Percentiles rank a stretch among this genome's conserved stretches.
phyloP scores from a whole-genome alignment of 2,329 filamentous ascomycete genomes.

The Fusarium coffeatum region DNA sequence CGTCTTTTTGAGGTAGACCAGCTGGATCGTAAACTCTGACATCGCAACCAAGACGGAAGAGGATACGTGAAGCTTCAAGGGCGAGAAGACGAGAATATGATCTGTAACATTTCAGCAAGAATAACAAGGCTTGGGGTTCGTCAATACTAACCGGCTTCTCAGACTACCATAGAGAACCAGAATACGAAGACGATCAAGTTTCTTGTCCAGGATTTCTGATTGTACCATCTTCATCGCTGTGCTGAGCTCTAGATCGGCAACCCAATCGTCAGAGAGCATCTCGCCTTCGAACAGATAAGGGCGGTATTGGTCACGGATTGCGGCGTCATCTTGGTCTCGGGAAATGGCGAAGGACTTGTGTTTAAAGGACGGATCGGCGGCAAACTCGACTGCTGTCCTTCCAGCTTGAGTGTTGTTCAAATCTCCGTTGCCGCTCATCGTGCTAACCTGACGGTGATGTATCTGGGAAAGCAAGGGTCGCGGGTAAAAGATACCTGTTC shows the following conservation, averaged over 20 bases:
- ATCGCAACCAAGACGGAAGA: neutral
- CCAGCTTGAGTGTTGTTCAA: conserved; percentile 3
- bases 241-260: neutral
- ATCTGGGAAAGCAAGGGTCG: neutral
- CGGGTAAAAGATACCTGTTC: accelerated
- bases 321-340: neutral
- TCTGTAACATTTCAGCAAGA: neutral
- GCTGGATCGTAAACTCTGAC: neutral
- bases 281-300: neutral
- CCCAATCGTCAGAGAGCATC: neutral
- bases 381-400: neutral
- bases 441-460: neutral
- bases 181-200: neutral
- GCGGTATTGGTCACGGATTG: neutral
- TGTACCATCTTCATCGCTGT: conserved; percentile 2
- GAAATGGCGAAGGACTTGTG: neutral
- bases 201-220: neutral
- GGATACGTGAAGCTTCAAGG: neutral
- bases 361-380: neutral
- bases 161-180: conserved; percentile 7
- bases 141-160: neutral
- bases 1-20: conserved; percentile 3
- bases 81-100: neutral
- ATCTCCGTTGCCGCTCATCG: neutral
- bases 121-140: accelerated